Conservation (phyloP, 306 rosid genomes). For the Crotalaria pallida region DNA sequence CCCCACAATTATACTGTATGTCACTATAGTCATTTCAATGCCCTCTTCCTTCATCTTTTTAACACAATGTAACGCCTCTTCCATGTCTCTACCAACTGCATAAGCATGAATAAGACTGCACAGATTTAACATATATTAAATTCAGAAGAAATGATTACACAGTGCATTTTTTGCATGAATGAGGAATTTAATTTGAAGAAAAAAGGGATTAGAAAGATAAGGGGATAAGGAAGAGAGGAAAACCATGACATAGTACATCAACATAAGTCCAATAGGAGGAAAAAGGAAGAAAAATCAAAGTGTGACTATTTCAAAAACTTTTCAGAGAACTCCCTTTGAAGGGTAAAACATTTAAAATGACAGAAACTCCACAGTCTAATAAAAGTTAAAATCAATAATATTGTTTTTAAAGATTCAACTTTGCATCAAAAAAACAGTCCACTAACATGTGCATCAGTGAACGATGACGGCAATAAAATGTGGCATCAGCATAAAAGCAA, state of each 20-base stretch:
- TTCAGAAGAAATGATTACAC: slow-evolving; percentile 9
- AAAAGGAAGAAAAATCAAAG: background rate
- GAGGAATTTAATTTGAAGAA: background rate
- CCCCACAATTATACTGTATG: slow-evolving; percentile 84
- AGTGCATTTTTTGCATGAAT: background rate
- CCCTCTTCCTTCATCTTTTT: slow-evolving; percentile 90
- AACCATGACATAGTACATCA: background rate
- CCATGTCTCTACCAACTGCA: slow-evolving; percentile 99
- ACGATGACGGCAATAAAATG: slow-evolving; percentile 7
- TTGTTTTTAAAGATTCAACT: background rate
- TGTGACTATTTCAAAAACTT: background rate
- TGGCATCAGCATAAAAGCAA: slow-evolving; percentile 1
- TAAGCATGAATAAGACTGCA: slow-evolving; percentile 99
- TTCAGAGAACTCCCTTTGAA: background rate
- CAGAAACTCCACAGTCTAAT: background rate
- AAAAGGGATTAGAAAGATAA: slow-evolving; percentile 8
- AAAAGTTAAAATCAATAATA: background rate
- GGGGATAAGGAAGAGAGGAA: background rate
- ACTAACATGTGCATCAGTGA: background rate
- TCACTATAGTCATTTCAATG: slow-evolving; percentile 81
- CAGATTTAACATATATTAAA: slow-evolving; percentile 30
- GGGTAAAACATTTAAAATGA: background rate
- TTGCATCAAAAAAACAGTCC: background rate
- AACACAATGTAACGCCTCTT: slow-evolving; percentile 88
- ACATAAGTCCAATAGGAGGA: background rate